phyloP scores from a whole-genome alignment of 2,329 filamentous ascomycete genomes.

The Fusarium subglutinans region DNA sequence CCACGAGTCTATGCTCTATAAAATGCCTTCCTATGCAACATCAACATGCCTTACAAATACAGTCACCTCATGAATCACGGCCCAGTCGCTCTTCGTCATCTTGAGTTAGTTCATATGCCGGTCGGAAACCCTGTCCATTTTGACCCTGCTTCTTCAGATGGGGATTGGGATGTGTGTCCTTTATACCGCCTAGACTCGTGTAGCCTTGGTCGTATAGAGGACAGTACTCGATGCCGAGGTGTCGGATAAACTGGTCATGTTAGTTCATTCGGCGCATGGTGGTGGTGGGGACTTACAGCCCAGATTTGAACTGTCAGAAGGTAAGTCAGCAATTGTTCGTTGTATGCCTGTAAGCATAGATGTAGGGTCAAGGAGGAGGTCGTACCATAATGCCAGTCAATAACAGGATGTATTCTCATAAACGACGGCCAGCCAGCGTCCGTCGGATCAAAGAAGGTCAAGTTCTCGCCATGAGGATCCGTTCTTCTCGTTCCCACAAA shows the following conservation, averaged over 20 bases:
- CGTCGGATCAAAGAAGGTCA: slow-evolving; percentile 87
- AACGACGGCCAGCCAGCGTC: slow-evolving; percentile 91
- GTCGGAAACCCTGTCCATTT: slow-evolving; percentile 63
- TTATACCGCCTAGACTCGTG: slow-evolving; percentile 89
- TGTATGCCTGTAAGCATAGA: too few species aligned
- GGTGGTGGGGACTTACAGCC: slow-evolving; percentile 69
- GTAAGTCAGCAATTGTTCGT: neutral
- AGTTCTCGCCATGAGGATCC: slow-evolving; percentile 83
- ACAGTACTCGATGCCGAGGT: slow-evolving; percentile 85
- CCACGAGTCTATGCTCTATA: slow-evolving; percentile 35
- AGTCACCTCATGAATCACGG: slow-evolving; percentile 61
- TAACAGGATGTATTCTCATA: slow-evolving; percentile 92
- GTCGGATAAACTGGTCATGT: slow-evolving; percentile 75
- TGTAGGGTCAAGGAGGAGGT: neutral
- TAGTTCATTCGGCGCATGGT: slow-evolving; percentile 3
- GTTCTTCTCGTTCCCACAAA: slow-evolving; percentile 78
- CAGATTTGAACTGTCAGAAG: slow-evolving; percentile 76
- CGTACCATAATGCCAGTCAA: slow-evolving; percentile 84
- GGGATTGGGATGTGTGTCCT: slow-evolving; percentile 91
- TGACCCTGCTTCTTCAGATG: slow-evolving; percentile 35
- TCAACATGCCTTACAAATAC: slow-evolving; percentile 27
- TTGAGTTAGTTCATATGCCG: slow-evolving; percentile 78
- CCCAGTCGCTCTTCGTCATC: slow-evolving; percentile 84
- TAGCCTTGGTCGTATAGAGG: slow-evolving; percentile 87
- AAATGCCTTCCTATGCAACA: slow-evolving; percentile 14